Conservation (phyloP, 2,329 filamentous ascomycete genomes). For the Stachybotrys echinatus region DNA sequence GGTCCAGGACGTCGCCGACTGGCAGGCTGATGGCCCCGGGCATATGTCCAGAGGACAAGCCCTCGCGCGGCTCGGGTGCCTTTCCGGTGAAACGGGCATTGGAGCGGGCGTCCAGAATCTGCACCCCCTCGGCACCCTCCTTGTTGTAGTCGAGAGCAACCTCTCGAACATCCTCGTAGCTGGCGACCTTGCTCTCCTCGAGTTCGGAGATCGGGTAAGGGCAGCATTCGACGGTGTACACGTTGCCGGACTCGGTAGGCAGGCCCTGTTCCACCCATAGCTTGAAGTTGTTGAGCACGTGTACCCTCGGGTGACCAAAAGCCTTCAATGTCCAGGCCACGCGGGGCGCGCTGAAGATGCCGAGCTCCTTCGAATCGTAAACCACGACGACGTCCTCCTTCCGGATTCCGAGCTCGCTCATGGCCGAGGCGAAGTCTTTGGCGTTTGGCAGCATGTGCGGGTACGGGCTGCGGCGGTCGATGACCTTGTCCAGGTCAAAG, state of each 20-base stretch:
- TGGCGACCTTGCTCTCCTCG: slow-evolving; percentile 60
- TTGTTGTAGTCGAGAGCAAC: slow-evolving; percentile 73
- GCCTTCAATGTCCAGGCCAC: slow-evolving; percentile 90
- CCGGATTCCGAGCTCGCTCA: slow-evolving; percentile 83
- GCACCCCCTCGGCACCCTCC: slow-evolving; percentile 75
- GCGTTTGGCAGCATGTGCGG: slow-evolving; percentile 92
- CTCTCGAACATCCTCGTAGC: slow-evolving; percentile 77
- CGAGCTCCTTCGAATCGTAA: slow-evolving; percentile 86
- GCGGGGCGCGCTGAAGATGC: slow-evolving; percentile 89
- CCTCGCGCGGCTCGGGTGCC: slow-evolving; percentile 80
- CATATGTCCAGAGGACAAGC: slow-evolving; percentile 85
- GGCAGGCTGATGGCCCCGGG: slow-evolving; percentile 82
- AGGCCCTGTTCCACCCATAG: slow-evolving; percentile 83
- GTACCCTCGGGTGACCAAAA: slow-evolving; percentile 85
- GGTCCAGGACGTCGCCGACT: slow-evolving; percentile 73
- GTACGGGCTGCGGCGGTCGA: slow-evolving; percentile 82
- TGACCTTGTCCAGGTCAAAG: slow-evolving; percentile 91
- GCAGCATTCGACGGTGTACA: slow-evolving; percentile 62
- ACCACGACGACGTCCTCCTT: slow-evolving; percentile 88
- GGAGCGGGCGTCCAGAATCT: slow-evolving; percentile 84
- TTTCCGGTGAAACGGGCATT: slow-evolving; percentile 74
- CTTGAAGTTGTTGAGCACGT: slow-evolving; percentile 92
- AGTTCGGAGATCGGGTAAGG: slow-evolving; percentile 60
- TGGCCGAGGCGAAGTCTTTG: slow-evolving; percentile 76
- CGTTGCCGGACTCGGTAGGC: slow-evolving; percentile 74